Evolutionary conservation across 805 yeast genomes (phyloP), one percentile per base, ranked within the genome.

Genomic region (Saccharomycopsis sp.): DNA sequence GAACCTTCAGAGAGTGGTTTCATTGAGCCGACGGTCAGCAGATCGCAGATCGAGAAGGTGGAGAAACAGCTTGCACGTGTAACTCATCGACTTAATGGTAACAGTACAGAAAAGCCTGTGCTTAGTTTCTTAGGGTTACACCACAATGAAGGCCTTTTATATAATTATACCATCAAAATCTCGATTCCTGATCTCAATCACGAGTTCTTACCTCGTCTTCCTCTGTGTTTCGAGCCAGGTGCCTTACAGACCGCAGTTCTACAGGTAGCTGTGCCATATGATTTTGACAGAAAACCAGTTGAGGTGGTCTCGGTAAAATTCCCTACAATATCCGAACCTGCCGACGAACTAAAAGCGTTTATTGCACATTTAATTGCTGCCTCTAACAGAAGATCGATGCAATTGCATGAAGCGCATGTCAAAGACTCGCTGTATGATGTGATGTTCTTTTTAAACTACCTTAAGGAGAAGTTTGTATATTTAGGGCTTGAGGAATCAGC

Each of bases 361-460:
- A 17, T 44, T 17, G 20, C 19, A 5, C 22, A 17, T 12, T 17
- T 44, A 8, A 12, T 44, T 5, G 22, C 5, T 19, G 22, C 7
- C 12, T 44, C 22, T 44, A 44, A 44, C 22, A 19, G 22, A 44
- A n/a, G 20, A 44, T 44, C 49, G 22, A 44, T 5, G 12, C 20
- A 44, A 12, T 44, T 44, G 12, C 49, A 44, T 44, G 49, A 44
- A 12, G 5, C 20, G 22, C 22, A 17, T n/a, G 22, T 44, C 19
- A 44, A 44, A 44, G 19, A 44, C 22, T 44, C 49, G 3, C 20
- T 7, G 12, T 44, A 44, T 17, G 12, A n/a, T 44, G 49, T 17
- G 49, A 44, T 44, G 49, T 44, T 44, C 49, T 44, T 44, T 44
- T 44, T 44, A 7, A 44, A 44, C 22, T 44, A 44, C 22, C 22